Base-by-base conservation (phyloP, 495 filamentous ascomycete genomes). In the Aspergillus campestris region DNA sequence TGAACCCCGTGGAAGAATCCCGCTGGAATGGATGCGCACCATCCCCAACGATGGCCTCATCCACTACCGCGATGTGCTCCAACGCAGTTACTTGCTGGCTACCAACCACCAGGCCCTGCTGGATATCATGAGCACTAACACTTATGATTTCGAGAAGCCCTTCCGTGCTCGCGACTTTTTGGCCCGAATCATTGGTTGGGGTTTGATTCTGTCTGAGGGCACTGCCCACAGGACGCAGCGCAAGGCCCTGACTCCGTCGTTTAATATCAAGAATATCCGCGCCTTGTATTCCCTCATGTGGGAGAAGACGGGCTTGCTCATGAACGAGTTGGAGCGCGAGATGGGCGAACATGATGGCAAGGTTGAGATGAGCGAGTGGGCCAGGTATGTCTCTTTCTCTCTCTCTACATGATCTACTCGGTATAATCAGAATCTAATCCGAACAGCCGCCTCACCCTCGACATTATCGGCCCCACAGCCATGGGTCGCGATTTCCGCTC, bases 31-130 rank as follows among this genome's bases (percentile, higher is more conserved):
- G 88, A 70, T 81, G 42, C 74, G 83, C 36, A 77, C 67, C 1
- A 69, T 94, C 29, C 85, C 87, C n/a, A 90, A 96, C 50, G 77
- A 91, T 37, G 90, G 90, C 7, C 59, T 95, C n/a, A 86, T 97
- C 38, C 75, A 81, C 28, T 91, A 94, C 58, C 69, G 77, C 9
- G 76, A 74, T 31, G 36, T 42, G 5, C 44, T 70, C 37, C 59
- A 56, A 38, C 50, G 50, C 8, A 61, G 53, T 34, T 55, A 59
- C 28, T 52, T 74, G 7, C n/a, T 74, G 8, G 52, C 59, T 0
- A 73, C 70, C 0, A 72, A 62, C 35, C 65, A 67, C 37, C 59
- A 67, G 43, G 72, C 71, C 1, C 57, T 82, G 11, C 53, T 67
- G 6, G 77, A 80, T 46, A 65, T 82, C 7, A 71, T 82, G 51